Conservation (phyloP, 768 basidiomycete species). For the Tremella mesenterica region DNA sequence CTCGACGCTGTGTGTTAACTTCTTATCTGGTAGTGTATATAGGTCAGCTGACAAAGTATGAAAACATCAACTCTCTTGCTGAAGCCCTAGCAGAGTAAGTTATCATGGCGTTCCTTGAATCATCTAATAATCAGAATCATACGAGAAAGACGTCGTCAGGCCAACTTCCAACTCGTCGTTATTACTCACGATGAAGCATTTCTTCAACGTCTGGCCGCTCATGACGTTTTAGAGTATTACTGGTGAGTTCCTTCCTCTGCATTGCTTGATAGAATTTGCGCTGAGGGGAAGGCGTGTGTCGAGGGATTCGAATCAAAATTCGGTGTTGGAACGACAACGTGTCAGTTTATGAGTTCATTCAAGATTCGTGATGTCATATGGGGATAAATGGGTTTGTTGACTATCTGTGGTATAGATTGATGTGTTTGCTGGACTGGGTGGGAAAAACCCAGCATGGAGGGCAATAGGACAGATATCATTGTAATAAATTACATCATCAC, state of each 20-base stretch:
- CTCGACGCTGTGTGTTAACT: no score
- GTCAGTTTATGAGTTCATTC: no score
- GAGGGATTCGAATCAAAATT: not conserved
- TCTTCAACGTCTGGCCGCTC: conserved; percentile 77
- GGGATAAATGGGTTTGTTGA: no score
- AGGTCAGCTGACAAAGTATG: no score
- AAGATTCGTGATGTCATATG: no score
- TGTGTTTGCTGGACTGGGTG: no score
- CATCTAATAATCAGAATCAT: conserved; percentile 59
- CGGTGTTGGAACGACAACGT: not conserved
- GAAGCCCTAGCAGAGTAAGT: conserved; percentile 82
- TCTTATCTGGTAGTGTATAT: no score
- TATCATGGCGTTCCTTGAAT: not conserved
- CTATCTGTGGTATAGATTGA: no score
- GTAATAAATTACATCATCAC: no score
- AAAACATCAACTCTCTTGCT: conserved; percentile 92
- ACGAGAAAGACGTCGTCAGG: conserved; percentile 75
- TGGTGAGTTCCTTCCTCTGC: conserved; percentile 53
- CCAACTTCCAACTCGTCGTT: conserved; percentile 85
- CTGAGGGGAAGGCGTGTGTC: not conserved
- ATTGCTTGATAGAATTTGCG: not conserved
- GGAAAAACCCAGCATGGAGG: no score
- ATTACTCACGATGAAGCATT: conserved; percentile 92
- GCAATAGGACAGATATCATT: no score
- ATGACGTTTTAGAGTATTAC: conserved; percentile 88